Evolutionary conservation across 1,284 basidiomycete species (phyloP).

Genomic region (Somion occarium): DNA sequence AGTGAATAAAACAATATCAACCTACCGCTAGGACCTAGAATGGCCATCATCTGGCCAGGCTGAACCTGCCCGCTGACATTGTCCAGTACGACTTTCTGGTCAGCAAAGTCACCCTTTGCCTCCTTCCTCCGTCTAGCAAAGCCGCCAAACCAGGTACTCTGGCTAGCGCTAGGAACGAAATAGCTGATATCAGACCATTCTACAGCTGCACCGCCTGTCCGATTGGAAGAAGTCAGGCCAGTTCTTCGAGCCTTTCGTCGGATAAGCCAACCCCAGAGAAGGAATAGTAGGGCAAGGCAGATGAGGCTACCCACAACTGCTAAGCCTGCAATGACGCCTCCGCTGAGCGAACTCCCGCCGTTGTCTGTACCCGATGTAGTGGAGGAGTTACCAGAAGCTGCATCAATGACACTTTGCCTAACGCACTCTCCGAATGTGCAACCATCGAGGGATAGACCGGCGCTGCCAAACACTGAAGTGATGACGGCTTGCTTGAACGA

Average conservation of each 20-base stretch:
- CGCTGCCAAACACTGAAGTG: conserved; percentile 62
- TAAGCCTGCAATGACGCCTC: conserved; percentile 84
- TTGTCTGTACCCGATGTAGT: conserved; percentile 20
- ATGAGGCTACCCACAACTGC: conserved; percentile 73
- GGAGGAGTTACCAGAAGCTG: conserved; percentile 26
- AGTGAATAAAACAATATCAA: conserved; percentile 7
- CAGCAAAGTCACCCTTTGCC: conserved; percentile 18
- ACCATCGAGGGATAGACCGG: conserved; percentile 63
- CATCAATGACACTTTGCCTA: conserved; percentile 70
- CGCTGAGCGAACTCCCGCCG: conserved; percentile 45
- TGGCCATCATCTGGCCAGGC: conserved; percentile 80
- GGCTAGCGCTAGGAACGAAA: conserved; percentile 32
- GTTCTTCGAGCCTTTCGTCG: conserved; percentile 59
- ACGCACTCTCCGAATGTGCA: conserved; percentile 88
- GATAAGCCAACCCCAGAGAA: conserved; percentile 55
- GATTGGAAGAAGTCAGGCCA: conserved; percentile 30
- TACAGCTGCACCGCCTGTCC: conserved; percentile 52
- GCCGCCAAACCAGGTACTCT: neutral
- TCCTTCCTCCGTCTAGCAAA: conserved; percentile 9
- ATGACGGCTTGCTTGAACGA: conserved; percentile 72
- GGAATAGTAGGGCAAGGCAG: conserved; percentile 48
- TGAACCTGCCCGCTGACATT: conserved; percentile 62
- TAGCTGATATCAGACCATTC: conserved; percentile 74
- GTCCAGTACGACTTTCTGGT: conserved; percentile 71
- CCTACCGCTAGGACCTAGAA: conserved; percentile 81